These are phyloP conservation scores for Dalechampia spathulata DNA, from an alignment of 441 rosid species.

Conservation along the genomic window DNA sequence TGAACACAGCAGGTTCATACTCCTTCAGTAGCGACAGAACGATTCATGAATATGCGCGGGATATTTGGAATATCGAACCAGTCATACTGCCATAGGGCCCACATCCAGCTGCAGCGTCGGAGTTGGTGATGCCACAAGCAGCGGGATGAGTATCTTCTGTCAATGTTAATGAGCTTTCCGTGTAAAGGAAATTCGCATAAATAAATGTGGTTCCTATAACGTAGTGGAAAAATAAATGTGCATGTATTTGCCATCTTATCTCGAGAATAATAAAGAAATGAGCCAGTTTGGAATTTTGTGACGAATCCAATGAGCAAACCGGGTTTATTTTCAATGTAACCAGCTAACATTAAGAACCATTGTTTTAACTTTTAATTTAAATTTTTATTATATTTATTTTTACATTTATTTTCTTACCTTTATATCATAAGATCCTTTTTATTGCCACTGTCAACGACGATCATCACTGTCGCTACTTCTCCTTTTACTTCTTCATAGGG, in stretches of 20 bases:
- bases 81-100: slow-evolving; percentile 37
- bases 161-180: background rate
- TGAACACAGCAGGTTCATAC: slow-evolving; percentile 83
- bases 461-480: no score
- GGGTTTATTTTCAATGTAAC: no score
- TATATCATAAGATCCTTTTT: no score
- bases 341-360: no score
- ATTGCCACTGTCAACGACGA: no score
- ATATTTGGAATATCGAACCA: slow-evolving; percentile 76
- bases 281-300: no score
- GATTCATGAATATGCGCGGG: slow-evolving; percentile 73
- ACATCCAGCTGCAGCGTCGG: background rate
- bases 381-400: no score
- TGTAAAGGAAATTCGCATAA: background rate
- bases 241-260: background rate
- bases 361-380: no score
- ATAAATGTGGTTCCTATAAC: background rate
- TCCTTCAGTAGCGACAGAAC: slow-evolving; percentile 98
- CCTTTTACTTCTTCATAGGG: no score
- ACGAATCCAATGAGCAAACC: no score
- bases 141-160: background rate
- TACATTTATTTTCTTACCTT: no score
- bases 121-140: background rate
- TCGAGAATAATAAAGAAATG: background rate
- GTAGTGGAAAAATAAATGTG: background rate